These are phyloP conservation scores for Ceratocystis ficicola DNA, from an alignment of 2,329 filamentous ascomycete genomes.

Conservation along the genomic window DNA sequence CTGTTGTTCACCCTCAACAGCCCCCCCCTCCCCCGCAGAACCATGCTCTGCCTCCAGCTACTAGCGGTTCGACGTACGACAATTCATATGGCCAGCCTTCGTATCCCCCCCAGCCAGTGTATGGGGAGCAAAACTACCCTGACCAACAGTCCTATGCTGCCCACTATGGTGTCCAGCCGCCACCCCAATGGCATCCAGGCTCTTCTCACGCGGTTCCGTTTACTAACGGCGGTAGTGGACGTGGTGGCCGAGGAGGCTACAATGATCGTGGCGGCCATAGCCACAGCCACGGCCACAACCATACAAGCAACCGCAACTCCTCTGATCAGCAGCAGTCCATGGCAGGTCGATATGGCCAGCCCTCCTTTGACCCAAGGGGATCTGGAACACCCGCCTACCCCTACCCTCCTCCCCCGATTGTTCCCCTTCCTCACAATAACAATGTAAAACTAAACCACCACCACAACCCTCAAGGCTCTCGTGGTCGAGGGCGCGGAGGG, in stretches of 20 bases:
- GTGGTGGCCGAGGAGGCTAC: slow-evolving; percentile 35
- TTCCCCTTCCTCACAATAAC: slow-evolving; percentile 18
- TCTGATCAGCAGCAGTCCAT: slow-evolving; percentile 20
- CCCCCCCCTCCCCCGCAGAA: slow-evolving; percentile 4
- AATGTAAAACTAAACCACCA: slow-evolving; percentile 28
- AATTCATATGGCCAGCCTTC: slow-evolving; percentile 26
- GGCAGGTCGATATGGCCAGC: slow-evolving; percentile 17
- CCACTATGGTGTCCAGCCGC: slow-evolving; percentile 31
- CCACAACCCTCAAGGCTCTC: slow-evolving; percentile 24
- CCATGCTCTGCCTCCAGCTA: slow-evolving; percentile 12
- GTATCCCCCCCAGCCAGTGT: slow-evolving; percentile 36
- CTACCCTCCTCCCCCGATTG: slow-evolving; percentile 33
- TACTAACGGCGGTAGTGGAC: slow-evolving; percentile 18
- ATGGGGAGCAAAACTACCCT: slow-evolving; percentile 32
- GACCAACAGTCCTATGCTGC: slow-evolving; percentile 28
- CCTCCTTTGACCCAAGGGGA: slow-evolving; percentile 18
- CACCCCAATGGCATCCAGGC: slow-evolving; percentile 30
- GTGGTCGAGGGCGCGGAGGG: slow-evolving; percentile 31
- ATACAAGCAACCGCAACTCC: slow-evolving; percentile 4
- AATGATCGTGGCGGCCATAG: slow-evolving; percentile 34
- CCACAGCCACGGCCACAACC: neutral
- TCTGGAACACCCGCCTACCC: slow-evolving; percentile 28
- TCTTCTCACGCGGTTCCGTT: slow-evolving; percentile 26
- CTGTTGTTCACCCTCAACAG: slow-evolving; percentile 17
- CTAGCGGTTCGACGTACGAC: slow-evolving; percentile 16